A percentile compares a stretch with the other conserved stretches of the same genome.
Conservation (phyloP, 495 filamentous ascomycete species). For the Aspergillus haitiensis region DNA sequence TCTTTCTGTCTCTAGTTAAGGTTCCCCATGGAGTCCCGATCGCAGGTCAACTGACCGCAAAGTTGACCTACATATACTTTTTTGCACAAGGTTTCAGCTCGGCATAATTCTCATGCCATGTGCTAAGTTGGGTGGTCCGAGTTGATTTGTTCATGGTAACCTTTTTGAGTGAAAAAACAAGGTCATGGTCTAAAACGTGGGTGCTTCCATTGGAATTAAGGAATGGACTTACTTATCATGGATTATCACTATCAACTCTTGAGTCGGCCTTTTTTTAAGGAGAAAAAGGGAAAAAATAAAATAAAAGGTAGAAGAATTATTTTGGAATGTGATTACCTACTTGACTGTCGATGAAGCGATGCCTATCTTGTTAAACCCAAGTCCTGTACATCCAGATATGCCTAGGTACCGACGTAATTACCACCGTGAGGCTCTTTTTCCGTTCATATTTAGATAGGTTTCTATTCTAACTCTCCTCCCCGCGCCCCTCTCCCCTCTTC, state of each 20-base stretch:
- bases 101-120: constrained; percentile 15
- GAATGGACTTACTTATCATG: not conserved
- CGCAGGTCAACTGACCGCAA: constrained; percentile 28
- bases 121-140: constrained; percentile 12
- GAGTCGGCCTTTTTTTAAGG: not conserved
- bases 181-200: not conserved
- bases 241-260: not conserved
- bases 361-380: no score
- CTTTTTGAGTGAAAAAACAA: not conserved
- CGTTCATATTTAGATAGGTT: no score
- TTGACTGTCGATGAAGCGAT: no score
- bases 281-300: no score
- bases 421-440: no score
- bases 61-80: not conserved
- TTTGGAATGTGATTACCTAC: no score
- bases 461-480: no score
- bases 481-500: no score
- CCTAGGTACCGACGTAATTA: no score
- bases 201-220: not conserved
- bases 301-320: no score
- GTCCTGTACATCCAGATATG: no score
- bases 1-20: constrained; percentile 6
- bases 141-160: not conserved
- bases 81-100: constrained; percentile 9
- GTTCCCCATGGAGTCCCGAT: constrained; percentile 21